These are phyloP conservation scores for Colletotrichum camelliae DNA, from an alignment of 2,329 filamentous ascomycete genomes.

Conservation along the genomic window DNA sequence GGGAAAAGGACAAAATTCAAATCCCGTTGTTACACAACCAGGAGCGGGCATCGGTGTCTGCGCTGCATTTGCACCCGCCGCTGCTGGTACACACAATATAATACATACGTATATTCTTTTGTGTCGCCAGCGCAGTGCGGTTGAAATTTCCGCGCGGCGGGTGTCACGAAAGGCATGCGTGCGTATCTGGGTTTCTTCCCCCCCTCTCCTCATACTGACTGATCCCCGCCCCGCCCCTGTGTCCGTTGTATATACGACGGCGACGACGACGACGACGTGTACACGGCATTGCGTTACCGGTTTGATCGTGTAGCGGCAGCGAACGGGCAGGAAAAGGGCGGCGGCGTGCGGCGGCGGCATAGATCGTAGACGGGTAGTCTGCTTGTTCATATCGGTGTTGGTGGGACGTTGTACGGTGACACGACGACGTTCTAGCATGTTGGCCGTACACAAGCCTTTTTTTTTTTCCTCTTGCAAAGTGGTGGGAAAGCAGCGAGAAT, in stretches of 20 bases:
- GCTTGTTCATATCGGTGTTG: constrained; percentile 20
- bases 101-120: neutral
- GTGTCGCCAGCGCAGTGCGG: neutral
- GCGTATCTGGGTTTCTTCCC: neutral
- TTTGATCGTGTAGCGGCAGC: neutral
- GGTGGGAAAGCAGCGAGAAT: neutral
- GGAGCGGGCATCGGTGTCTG: neutral
- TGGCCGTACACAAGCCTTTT: neutral
- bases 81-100: neutral
- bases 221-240: neutral
- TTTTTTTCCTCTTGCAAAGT: neutral
- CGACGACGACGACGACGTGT: neutral
- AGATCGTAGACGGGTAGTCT: constrained; percentile 22
- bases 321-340: neutral
- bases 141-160: neutral
- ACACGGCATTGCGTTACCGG: neutral
- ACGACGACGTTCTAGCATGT: neutral
- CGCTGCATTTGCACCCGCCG: neutral
- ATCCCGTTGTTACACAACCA: neutral
- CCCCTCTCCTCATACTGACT: too few species aligned
- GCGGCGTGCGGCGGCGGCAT: neutral
- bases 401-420: constrained; percentile 6
- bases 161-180: neutral
- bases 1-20: neutral
- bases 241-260: neutral